Evolutionary conservation across 176 grass and related monocot species (phyloP).

Genomic region (Oryza punctata): DNA sequence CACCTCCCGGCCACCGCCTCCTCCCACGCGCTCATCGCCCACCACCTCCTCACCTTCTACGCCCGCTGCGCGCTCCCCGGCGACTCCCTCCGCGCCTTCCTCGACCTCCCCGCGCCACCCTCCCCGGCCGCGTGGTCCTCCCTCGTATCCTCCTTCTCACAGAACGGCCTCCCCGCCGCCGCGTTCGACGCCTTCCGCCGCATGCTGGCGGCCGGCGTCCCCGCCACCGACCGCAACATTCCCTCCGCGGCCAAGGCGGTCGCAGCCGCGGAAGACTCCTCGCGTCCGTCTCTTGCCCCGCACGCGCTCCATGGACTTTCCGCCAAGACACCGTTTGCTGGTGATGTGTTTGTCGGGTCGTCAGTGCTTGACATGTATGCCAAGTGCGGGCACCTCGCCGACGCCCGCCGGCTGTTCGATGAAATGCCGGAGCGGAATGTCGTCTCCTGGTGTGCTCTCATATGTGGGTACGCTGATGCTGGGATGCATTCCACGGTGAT

Average conservation of each 20-base stretch:
- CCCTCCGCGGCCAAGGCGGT: slow-evolving; percentile 68
- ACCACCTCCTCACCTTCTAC: slow-evolving; percentile 91
- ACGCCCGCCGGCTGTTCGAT: slow-evolving; percentile 67
- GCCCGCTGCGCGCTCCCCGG: slow-evolving; percentile 66
- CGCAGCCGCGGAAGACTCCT: slow-evolving; percentile 36
- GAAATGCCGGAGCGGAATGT: slow-evolving; percentile 84
- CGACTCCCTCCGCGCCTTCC: slow-evolving; percentile 71
- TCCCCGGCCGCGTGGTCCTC: slow-evolving; percentile 71
- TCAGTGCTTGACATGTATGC: slow-evolving; percentile 79
- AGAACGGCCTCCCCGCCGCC: slow-evolving; percentile 58
- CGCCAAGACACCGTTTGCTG: slow-evolving; percentile 60
- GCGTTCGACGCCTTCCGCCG: slow-evolving; percentile 64
- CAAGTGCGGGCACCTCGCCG: slow-evolving; percentile 51
- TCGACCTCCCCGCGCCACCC: slow-evolving; percentile 54
- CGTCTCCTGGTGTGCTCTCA: slow-evolving; percentile 91
- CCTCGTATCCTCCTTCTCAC: slow-evolving; percentile 69
- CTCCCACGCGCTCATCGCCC: slow-evolving; percentile 56
- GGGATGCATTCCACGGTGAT: slow-evolving; percentile 52
- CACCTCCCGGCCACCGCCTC: slow-evolving; percentile 60
- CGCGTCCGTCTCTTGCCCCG: slow-evolving; percentile 39
- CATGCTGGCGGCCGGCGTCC: slow-evolving; percentile 60
- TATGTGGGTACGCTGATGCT: slow-evolving; percentile 63
- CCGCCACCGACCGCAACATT: slow-evolving; percentile 69
- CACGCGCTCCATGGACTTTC: slow-evolving; percentile 65
- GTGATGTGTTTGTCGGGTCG: slow-evolving; percentile 75